Base-by-base conservation (phyloP, 1,284 basidiomycete species). In the Cryptococcus sp. region DNA sequence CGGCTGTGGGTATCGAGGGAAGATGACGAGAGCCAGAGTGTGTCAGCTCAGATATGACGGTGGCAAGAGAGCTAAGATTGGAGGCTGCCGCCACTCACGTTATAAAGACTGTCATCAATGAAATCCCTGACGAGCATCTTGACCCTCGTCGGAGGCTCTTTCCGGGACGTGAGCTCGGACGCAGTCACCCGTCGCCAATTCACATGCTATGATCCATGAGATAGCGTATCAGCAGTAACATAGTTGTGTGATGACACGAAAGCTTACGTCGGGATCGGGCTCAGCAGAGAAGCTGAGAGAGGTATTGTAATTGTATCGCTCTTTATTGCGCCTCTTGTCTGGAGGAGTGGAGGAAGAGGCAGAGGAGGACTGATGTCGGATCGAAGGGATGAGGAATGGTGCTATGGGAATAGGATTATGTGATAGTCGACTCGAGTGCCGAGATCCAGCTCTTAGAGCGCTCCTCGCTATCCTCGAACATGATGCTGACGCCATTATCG, bases 51-150 rank as follows among this genome's bases (percentile, higher is more conserved):
- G 23, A 23, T n/a, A 1, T 46, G 31, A 35, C 31, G 13, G 31
- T 35, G 31, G 31, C 31, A 45, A 16, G 8, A 38, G 45, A 47
- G 16, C 17, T 11, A 6, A 20, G 11, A 7, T 17, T 16, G 15
- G 10, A 41, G 8, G 23, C 11, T n/a, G 42, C 11, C 6, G 3
- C 11, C 11, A 65, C 76, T 65, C 57, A 79, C 78, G 73, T 99
- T 98, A 81, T 99, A 99, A 46, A 99, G 80, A 19, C 90, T 88
- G 75, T 99, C 96, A 72, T 98, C 91, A 66, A 99, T 94, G 76
- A 91, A 99, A 80, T 99, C 95, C 61, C 96, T 85, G 48, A 90
- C 87, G 39, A 99, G 87, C 91, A 98, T 96, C 76, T 91, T 91
- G 50, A 94, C 93, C 53, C 85, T 82, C 20, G 82, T 85, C 3